Percentiles rank a stretch among this genome's conserved stretches.
Conservation (phyloP, 306 rosid genomes). For the Begonia masoniana region DNA sequence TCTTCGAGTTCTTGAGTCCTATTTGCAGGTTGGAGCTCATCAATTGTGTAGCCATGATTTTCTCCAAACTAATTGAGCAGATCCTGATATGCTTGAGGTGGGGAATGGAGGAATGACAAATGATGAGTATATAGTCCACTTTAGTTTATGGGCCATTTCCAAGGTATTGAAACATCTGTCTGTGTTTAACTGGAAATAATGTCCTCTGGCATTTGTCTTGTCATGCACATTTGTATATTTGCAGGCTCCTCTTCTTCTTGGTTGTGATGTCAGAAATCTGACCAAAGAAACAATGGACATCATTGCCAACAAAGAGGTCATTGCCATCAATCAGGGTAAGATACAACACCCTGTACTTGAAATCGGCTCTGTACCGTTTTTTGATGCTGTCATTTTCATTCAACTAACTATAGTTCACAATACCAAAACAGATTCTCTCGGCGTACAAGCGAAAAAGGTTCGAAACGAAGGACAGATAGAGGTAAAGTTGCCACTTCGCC, state of each 20-base stretch:
- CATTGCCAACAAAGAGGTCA: slow-evolving; percentile 57
- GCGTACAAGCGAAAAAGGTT: slow-evolving; percentile 81
- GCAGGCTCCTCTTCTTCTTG: slow-evolving; percentile 99
- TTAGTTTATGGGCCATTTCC: slow-evolving; percentile 92
- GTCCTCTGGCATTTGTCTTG: slow-evolving; percentile 1
- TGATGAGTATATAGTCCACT: slow-evolving; percentile 78
- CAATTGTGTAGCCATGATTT: too few species aligned
- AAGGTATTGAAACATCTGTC: slow-evolving; percentile 31
- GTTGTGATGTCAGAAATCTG: slow-evolving; percentile 72
- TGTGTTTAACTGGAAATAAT: too few species aligned
- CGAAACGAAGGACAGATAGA: slow-evolving; percentile 77
- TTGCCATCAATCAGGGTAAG: slow-evolving; percentile 78
- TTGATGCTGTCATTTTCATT: too few species aligned
- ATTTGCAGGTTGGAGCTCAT: too few species aligned
- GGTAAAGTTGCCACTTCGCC: slow-evolving; percentile 22
- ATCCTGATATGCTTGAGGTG: slow-evolving; percentile 97
- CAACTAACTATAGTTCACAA: too few species aligned
- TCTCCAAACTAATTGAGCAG: slow-evolving; percentile 21
- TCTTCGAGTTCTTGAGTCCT: too few species aligned
- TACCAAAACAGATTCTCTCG: slow-evolving; percentile 45
- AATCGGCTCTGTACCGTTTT: too few species aligned
- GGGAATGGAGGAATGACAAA: slow-evolving; percentile 95
- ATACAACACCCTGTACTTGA: too few species aligned
- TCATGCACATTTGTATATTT: slow-evolving; percentile 3
- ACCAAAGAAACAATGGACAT: slow-evolving; percentile 60